Base-by-base conservation (phyloP, 1,284 basidiomycete species). In the Pascua guehoae region DNA sequence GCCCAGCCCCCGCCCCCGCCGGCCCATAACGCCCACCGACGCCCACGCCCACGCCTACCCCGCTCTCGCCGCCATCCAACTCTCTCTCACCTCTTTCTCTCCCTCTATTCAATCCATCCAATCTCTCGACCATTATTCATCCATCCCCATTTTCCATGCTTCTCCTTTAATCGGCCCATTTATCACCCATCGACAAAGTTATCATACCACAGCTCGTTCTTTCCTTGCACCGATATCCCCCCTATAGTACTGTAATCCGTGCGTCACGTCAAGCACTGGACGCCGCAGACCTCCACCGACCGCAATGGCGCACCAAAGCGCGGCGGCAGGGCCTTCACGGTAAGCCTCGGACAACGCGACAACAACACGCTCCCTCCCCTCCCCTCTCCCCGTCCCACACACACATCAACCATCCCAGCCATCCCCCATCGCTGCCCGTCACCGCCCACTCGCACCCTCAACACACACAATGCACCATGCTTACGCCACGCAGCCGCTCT, bases 271-370 rank as follows among this genome's bases (percentile, higher is more conserved):
- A 15, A 44, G 10, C 42, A 16, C n/a, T 17, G 18, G n/a, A 44
- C 42, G 12, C 41, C 41, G 41, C 41, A 41, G 12, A 14, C 12
- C 12, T n/a, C 41, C 41, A 14, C 41, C 41, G 41, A 47, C 11
- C 9, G 24, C 18, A 47, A 45, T 18, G 18, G 49, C 52, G 8
- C 52, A 49, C 40, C 57, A 52, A 45, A 58, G 57, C 57, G 56
- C 52, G 10, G 45, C 36, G 32, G 48, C 57, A 5, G 57, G 57
- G 11, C 49, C 57, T n/a, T 58, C 57, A 41, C 48, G 57, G 57
- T 58, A 47, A 24, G 57, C 38, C 10, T 8, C 17, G 24, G 24
- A 32, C 24, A 32, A 32, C 24, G 24, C 24, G 24, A 32, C 17
- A 32, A 17, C 47, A 16, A 47, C 15, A 9, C 10, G n/a, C n/a